Evolutionary conservation across 495 filamentous ascomycete genomes (phyloP), one percentile per base, ranked within the genome.

Genomic region (Trichoderma asperelloides): DNA sequence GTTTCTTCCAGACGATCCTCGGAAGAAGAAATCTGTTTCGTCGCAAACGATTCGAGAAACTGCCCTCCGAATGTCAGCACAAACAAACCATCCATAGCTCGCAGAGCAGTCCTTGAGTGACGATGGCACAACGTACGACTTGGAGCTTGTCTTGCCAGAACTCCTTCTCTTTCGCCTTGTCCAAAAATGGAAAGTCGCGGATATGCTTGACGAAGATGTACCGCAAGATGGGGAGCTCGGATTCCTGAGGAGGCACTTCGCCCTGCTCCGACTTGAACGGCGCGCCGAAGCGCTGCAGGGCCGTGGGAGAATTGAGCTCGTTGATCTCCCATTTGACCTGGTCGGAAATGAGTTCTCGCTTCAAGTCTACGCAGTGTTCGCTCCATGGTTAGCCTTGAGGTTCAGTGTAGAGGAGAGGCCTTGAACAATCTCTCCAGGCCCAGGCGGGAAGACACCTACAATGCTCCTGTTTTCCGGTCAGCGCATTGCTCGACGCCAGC

Each of bases 91-190:
- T 37, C 5, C 33, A 37, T 3, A 37, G 5, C 33, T 8, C 33
- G 33, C 33, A 37, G 33, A 37, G 33, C 33, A 37, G 33, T 8
- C 27, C 30, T 41, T 33, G 16, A 1, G 3, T 15, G 60, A 12
- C 12, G 49, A 47, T 6, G 63, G n/a, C 28, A 62, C 40, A 69
- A 86, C 92, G 55, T 77, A 97, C 93, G 76, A 93, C 87, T 83
- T 98, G 95, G 63, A 98, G 78, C 76, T 96, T 97, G 72, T 98
- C 92, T 79, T 98, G 95, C 95, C 95, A 98, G 72, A 98, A 98
- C 76, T 98, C 94, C 83, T 97, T 96, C 84, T 98, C 95, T 69
- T 86, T 89, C 28, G 95, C 95, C 82, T 93, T 89, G 75, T 98
- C 91, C 65, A 98, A 84, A 74, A 98, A 98, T 0, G 95, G 95